Conservation (phyloP, 1,139 yeast species). For the Pneumocystis carinii region DNA sequence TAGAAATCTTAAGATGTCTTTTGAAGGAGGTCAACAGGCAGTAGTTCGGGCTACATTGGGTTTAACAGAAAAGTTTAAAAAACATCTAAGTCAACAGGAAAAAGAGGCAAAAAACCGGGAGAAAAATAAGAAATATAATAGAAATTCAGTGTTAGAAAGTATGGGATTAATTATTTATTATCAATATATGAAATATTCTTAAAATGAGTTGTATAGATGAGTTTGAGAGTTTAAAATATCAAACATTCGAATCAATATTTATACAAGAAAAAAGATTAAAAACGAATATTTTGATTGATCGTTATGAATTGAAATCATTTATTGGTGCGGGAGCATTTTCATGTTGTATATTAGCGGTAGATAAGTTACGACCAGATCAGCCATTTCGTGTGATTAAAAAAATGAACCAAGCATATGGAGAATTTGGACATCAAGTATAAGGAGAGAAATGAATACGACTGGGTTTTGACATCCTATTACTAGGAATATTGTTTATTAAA, state of each 20-base stretch:
- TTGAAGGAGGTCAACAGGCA: background rate
- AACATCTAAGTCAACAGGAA: background rate
- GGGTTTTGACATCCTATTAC: background rate
- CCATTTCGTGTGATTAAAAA: background rate
- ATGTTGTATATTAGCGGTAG: background rate
- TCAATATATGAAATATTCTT: background rate
- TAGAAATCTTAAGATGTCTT: background rate
- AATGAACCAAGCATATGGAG: background rate
- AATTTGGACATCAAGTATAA: background rate
- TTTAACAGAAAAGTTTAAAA: background rate
- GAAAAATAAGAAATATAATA: background rate
- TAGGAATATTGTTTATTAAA: conserved; percentile 1
- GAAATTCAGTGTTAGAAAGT: background rate
- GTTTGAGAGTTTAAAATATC: background rate
- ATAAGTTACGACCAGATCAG: background rate
- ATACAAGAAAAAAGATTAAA: background rate
- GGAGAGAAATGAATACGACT: background rate
- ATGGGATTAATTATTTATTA: background rate
- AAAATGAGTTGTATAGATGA: background rate
- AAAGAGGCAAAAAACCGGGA: background rate
- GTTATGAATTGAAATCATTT: background rate
- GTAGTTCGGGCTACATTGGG: background rate
- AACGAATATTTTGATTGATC: background rate
- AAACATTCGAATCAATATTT: background rate
- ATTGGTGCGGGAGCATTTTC: background rate